Conservation (phyloP, 2,329 filamentous ascomycete species). For the Bipolaris bicolor region DNA sequence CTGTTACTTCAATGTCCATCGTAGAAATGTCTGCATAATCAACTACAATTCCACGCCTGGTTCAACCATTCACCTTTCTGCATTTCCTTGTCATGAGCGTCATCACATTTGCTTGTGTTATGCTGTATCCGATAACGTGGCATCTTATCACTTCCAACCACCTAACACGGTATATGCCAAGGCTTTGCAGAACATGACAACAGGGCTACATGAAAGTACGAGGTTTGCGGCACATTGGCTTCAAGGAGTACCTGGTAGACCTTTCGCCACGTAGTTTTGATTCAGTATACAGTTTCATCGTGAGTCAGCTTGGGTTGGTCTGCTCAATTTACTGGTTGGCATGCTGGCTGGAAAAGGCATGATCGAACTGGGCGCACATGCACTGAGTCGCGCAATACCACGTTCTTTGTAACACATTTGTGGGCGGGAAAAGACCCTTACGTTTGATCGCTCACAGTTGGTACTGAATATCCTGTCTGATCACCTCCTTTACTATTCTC, state of each 20-base stretch:
- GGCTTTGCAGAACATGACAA: constrained; percentile 7
- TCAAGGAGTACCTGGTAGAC: background rate
- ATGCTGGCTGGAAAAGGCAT: background rate
- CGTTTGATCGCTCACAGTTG: too few species aligned
- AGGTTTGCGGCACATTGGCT: constrained; percentile 7
- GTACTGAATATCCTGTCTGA: background rate
- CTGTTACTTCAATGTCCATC: too few species aligned
- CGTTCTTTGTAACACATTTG: background rate
- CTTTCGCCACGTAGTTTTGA: background rate
- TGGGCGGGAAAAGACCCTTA: background rate
- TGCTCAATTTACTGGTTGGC: background rate
- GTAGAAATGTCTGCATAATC: too few species aligned
- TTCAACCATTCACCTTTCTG: background rate
- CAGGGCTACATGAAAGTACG: constrained; percentile 5
- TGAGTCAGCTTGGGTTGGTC: background rate
- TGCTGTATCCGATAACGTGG: background rate
- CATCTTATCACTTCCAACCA: background rate
- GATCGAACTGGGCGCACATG: background rate
- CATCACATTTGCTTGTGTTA: background rate
- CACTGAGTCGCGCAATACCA: background rate
- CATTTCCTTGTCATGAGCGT: background rate
- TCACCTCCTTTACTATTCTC: too few species aligned
- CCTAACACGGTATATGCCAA: background rate
- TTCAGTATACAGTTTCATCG: background rate
- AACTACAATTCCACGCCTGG: background rate